A percentile compares a stretch with the other conserved stretches of the same genome.
Conservation (phyloP, 306 rosid genomes). For the Mimosa bimucronata region DNA sequence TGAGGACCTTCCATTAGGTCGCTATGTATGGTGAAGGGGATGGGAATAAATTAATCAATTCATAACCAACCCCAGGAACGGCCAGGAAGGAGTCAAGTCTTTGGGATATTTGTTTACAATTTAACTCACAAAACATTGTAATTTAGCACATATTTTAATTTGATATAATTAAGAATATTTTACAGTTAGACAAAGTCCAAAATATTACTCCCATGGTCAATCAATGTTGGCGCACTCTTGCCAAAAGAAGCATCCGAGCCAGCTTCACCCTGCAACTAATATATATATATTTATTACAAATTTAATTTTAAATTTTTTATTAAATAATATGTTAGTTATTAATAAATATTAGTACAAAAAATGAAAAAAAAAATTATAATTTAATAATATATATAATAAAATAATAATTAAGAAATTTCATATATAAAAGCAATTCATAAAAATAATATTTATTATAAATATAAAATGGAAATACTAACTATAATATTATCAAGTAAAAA, state of each 20-base stretch:
- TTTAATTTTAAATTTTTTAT: too few relatives aligned
- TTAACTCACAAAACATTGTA: background rate
- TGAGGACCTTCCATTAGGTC: background rate
- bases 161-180: background rate
- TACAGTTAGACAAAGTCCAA: slow-evolving; percentile 29
- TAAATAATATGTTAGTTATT: too few relatives aligned
- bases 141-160: too few relatives aligned
- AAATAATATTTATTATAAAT: too few relatives aligned
- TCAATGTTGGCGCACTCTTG: slow-evolving; percentile 74
- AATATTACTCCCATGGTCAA: slow-evolving; percentile 81
- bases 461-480: too few relatives aligned
- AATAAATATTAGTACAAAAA: too few relatives aligned
- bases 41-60: background rate
- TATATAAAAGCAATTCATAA: too few relatives aligned
- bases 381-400: too few relatives aligned
- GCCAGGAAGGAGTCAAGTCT: background rate
- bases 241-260: slow-evolving; percentile 84
- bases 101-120: background rate
- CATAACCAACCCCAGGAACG: background rate
- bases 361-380: too few relatives aligned
- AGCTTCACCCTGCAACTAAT: background rate
- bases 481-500: too few relatives aligned
- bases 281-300: too few relatives aligned
- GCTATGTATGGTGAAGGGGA: background rate
- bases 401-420: too few relatives aligned